Conservation (phyloP, 352 stramenopile species). For the Phytophthora syringae region DNA sequence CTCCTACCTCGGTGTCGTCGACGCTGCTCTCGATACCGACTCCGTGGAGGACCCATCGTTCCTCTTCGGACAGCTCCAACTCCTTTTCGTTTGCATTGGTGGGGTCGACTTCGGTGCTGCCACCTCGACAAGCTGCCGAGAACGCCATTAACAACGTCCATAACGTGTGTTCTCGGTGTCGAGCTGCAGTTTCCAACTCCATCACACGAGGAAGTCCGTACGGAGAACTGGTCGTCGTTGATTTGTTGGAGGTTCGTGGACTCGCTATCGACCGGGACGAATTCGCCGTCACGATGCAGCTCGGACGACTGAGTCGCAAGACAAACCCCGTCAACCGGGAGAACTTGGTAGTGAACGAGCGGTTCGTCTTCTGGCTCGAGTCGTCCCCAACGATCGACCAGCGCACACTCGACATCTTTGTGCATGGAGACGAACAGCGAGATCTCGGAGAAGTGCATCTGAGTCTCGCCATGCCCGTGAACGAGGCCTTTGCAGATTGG, state of each 20-base stretch:
- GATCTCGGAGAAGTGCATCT: conserved; percentile 78
- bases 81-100: conserved; percentile 30
- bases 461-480: conserved; percentile 65
- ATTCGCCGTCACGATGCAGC: conserved; percentile 53
- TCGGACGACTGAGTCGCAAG: conserved; percentile 42
- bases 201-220: conserved; percentile 59
- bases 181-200: conserved; percentile 22
- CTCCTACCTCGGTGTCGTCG: conserved; percentile 22
- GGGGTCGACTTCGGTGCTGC: conserved; percentile 15
- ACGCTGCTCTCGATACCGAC: conserved; percentile 51
- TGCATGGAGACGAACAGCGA: conserved; percentile 58
- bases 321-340: conserved; percentile 36
- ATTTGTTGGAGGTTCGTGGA: conserved; percentile 63
- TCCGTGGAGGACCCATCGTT: conserved; percentile 53
- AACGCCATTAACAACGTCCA: conserved; percentile 65
- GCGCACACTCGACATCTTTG: conserved; percentile 50
- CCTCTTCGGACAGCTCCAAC: conserved; percentile 25
- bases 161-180: conserved; percentile 36
- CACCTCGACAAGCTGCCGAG: conserved; percentile 37
- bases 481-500: conserved; percentile 75
- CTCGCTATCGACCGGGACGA: conserved; percentile 53
- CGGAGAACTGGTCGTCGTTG: conserved; percentile 70
- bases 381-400: conserved; percentile 53
- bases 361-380: conserved; percentile 77
- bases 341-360: conserved; percentile 53